Base-by-base conservation (phyloP, 192 early-diverging fungal species). In the Backusella tuberculispora region DNA sequence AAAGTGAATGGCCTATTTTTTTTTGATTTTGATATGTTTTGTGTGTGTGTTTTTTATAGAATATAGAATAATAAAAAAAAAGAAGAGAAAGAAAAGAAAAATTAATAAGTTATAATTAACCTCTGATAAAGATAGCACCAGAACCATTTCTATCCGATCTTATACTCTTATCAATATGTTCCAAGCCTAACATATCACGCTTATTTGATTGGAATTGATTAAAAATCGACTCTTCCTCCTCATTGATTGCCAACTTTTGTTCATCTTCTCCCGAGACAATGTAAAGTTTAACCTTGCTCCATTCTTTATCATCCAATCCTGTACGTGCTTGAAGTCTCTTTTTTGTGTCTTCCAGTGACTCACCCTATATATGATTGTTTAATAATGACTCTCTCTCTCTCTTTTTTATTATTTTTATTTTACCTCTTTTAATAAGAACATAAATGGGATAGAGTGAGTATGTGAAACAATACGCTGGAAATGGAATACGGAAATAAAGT, bases 221-320 rank as follows among this genome's bases (percentile, higher is more conserved):
- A 24, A 86, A 66, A 21, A 83, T 65, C 43, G 76, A 66, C 17
- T 79, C 80, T 75, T 67, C 63, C 56, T 65, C 34, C 46, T 73
- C 24, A 40, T 0, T 65, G 0, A 69, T 48, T 17, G 12, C 44
- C 26, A 38, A 3, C 34, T 42, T 46, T 37, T 63, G 44, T 21
- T 77, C 74, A 68, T 69, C 73, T 26, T 74, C 64, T 66, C 74
- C 65, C 38, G 66, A 66, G 41, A 85, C 71, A 77, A 89, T 80
- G 74, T 80, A 68, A 65, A 89, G 74, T 75, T 88, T 93, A 66
- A 92, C 83, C 69, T 90, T 91, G 0, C 78, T 84, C 71, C 93
- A 93, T 44, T 98, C 96, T 84, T 93, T 95, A 47, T 96, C 92
- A 75, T 85, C 86, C 88, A 94, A 86, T 13, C 94, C 94, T 24